Percentiles rank a stretch among this genome's conserved stretches.
These are phyloP conservation scores for Umbelopsis sp. DNA, from an alignment of 192 early-diverging fungal species.

Conservation along the genomic window DNA sequence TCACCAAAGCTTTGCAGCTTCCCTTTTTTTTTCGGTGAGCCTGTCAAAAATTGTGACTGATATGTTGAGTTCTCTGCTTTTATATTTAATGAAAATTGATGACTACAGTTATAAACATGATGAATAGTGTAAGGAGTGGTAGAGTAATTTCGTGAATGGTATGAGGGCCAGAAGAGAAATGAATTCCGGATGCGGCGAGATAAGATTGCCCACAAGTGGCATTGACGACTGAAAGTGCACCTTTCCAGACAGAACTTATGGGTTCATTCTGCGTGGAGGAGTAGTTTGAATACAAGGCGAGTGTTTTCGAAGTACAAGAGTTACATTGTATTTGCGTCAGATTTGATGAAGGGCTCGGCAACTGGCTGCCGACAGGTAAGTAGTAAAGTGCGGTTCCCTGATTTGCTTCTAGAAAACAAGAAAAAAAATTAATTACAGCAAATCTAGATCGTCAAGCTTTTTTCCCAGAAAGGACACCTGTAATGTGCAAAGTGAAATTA, in stretches of 20 bases:
- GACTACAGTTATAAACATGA: conserved; percentile 9
- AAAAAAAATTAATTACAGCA: background rate
- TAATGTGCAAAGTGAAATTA: conserved; percentile 1
- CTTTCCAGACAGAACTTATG: background rate
- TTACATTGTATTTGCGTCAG: background rate
- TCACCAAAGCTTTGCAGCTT: background rate
- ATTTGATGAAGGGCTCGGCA: background rate
- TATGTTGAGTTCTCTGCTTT: background rate
- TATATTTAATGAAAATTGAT: background rate
- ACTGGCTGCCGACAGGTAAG: background rate
- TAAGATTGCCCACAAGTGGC: background rate
- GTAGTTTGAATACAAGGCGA: conserved; percentile 5
- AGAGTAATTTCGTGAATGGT: background rate
- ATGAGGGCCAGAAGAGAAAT: background rate
- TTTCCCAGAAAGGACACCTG: background rate
- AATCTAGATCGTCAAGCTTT: background rate
- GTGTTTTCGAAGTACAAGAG: background rate
- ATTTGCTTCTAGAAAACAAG: background rate
- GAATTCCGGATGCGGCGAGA: background rate
- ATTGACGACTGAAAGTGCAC: conserved; percentile 2
- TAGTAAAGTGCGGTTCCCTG: conserved; percentile 11
- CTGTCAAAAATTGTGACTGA: conserved; percentile 10
- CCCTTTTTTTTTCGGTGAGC: background rate
- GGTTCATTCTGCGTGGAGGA: background rate
- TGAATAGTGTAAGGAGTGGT: background rate